phyloP scores from a whole-genome alignment of 1,284 basidiomycete species.

The Grifola frondosa region DNA sequence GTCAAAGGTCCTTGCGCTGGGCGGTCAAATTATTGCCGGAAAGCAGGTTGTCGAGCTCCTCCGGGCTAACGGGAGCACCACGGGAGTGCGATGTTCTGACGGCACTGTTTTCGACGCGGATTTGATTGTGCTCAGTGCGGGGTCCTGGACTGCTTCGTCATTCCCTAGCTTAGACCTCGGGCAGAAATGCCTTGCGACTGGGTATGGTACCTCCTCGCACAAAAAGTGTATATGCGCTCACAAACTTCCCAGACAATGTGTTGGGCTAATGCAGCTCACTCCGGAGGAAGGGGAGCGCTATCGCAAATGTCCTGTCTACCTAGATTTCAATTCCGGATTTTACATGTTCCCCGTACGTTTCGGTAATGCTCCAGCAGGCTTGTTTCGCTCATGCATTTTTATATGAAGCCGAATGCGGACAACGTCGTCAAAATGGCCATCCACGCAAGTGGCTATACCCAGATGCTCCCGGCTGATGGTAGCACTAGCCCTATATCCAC shows the following conservation, averaged over 20 bases:
- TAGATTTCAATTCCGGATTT: constrained; percentile 70
- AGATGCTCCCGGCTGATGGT: constrained; percentile 32
- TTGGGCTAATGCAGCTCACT: constrained; percentile 75
- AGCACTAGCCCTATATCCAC: constrained; percentile 47
- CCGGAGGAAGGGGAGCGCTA: constrained; percentile 67
- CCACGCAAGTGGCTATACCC: constrained; percentile 66
- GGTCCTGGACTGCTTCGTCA: constrained; percentile 82
- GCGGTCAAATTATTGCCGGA: constrained; percentile 59
- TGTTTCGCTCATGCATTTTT: not conserved
- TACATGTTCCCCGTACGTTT: constrained; percentile 74
- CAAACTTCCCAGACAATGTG: constrained; percentile 57
- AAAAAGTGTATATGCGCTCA: not conserved
- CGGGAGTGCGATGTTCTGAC: constrained; percentile 64
- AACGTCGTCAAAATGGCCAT: constrained; percentile 75
- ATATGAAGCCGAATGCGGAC: constrained; percentile 63
- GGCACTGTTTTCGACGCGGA: constrained; percentile 57
- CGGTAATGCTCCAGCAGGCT: not conserved
- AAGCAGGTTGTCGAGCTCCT: constrained; percentile 56
- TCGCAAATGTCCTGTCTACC: constrained; percentile 64
- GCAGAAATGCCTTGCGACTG: constrained; percentile 62
- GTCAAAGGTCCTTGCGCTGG: constrained; percentile 54
- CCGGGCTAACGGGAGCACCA: constrained; percentile 43
- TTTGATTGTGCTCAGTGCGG: constrained; percentile 66
- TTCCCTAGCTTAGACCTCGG: constrained; percentile 61
- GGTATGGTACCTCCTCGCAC: constrained; percentile 44